A percentile compares a stretch with the other conserved stretches of the same genome.
Evolutionary conservation across 768 basidiomycete species (phyloP).

Genomic region (Pholiota conissans): DNA sequence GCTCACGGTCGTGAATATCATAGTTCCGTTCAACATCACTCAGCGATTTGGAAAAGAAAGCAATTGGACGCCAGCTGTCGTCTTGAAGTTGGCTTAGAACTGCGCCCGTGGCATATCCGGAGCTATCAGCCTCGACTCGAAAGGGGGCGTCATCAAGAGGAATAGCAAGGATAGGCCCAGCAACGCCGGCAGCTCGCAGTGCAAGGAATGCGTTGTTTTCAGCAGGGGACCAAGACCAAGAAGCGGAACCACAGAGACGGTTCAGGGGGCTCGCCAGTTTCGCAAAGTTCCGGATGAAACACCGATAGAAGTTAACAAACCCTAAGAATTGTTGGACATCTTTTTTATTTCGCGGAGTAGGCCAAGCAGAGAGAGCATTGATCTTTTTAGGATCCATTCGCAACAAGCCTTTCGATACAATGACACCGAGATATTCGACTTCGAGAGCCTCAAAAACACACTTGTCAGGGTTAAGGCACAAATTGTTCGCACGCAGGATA

Average conservation of each 20-base stretch:
- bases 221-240: not conserved
- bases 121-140: slow-evolving; percentile 30
- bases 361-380: slow-evolving; percentile 29
- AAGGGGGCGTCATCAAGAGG: slow-evolving; percentile 15
- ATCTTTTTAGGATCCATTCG: slow-evolving; percentile 20
- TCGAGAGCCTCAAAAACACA: too few relatives aligned
- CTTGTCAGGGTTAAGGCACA: not conserved
- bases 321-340: slow-evolving; percentile 25
- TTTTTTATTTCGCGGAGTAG: slow-evolving; percentile 22
- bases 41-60: slow-evolving; percentile 30
- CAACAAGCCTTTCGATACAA: slow-evolving; percentile 17
- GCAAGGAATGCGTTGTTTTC: slow-evolving; percentile 1
- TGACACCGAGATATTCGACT: slow-evolving; percentile 12
- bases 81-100: slow-evolving; percentile 31
- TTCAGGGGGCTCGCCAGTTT: slow-evolving; percentile 24
- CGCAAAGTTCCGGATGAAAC: slow-evolving; percentile 29
- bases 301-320: not conserved
- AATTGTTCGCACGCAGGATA: not conserved
- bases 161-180: slow-evolving; percentile 22
- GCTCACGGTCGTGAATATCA: slow-evolving; percentile 41
- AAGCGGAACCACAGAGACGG: slow-evolving; percentile 4
- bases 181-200: not conserved
- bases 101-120: slow-evolving; percentile 38
- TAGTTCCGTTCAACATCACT: slow-evolving; percentile 30
- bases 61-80: slow-evolving; percentile 31